These are phyloP conservation scores for Arxiozyma bovina DNA, from an alignment of 1,139 yeast species.

Conservation along the genomic window DNA sequence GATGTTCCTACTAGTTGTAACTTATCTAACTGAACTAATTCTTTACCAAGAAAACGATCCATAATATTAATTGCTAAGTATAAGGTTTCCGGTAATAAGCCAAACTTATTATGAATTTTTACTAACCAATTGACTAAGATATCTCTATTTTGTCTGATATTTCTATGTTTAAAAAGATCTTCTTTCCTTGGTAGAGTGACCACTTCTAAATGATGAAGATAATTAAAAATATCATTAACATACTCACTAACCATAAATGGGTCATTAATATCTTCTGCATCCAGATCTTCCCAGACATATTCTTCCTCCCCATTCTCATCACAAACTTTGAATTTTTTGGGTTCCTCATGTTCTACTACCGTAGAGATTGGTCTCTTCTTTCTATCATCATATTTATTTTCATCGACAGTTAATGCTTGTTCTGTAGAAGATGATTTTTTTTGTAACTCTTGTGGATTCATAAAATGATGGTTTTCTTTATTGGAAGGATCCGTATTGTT, in stretches of 20 bases:
- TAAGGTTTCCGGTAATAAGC: constrained; percentile 83
- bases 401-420: not conserved
- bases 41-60: constrained; percentile 82
- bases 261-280: constrained; percentile 83
- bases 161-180: constrained; percentile 66
- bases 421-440: not conserved
- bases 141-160: constrained; percentile 72
- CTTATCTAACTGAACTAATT: constrained; percentile 72
- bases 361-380: constrained; percentile 31
- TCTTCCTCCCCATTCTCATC: constrained; percentile 30
- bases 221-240: constrained; percentile 76
- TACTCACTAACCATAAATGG: constrained; percentile 95
- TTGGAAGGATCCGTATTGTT: not conserved
- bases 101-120: constrained; percentile 80
- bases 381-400: constrained; percentile 14
- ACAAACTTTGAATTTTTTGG: constrained; percentile 29
- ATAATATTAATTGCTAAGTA: constrained; percentile 81
- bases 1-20: constrained; percentile 88
- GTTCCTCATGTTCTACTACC: constrained; percentile 29
- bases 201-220: constrained; percentile 64
- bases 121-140: constrained; percentile 92
- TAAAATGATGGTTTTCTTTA: not conserved
- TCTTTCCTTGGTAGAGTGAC: constrained; percentile 71
- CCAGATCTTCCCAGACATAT: constrained; percentile 81
- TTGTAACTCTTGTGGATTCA: not conserved